Conservation (phyloP, 257 asterid genomes). For the Scutellaria minor region DNA sequence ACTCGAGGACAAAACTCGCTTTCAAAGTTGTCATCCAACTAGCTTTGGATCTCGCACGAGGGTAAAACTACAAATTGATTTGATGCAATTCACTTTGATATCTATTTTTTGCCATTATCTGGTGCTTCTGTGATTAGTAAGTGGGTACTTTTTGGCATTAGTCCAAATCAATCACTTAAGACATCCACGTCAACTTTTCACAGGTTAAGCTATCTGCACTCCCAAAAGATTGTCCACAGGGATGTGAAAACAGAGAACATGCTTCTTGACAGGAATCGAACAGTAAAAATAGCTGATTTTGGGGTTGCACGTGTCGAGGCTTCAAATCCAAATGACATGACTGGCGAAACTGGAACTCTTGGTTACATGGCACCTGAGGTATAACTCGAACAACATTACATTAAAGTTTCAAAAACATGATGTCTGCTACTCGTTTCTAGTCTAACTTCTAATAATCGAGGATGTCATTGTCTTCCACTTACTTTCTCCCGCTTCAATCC, state of each 20-base stretch:
- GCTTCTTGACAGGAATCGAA: slow-evolving; percentile 76
- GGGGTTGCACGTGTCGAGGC: slow-evolving; percentile 98
- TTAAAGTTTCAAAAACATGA: no score
- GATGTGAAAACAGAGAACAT: slow-evolving; percentile 91
- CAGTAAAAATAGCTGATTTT: slow-evolving; percentile 83
- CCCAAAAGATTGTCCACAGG: slow-evolving; percentile 79
- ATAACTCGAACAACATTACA: not conserved
- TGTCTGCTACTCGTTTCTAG: not conserved
- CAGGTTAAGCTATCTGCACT: slow-evolving; percentile 83
- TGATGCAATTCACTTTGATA: not conserved
- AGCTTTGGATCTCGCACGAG: slow-evolving; percentile 81
- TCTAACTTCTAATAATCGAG: not conserved
- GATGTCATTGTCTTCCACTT: not conserved
- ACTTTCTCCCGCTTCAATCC: not conserved
- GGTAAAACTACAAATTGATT: slow-evolving; percentile 45
- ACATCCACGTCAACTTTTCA: not conserved
- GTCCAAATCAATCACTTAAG: not conserved
- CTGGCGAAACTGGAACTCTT: slow-evolving; percentile 94
- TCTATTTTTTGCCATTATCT: not conserved
- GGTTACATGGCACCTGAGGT: slow-evolving; percentile 99
- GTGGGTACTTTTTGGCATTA: not conserved
- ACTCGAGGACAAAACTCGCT: slow-evolving; percentile 69
- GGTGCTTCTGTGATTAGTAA: not conserved
- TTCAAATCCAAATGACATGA: slow-evolving; percentile 88
- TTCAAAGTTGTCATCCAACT: slow-evolving; percentile 82